phyloP scores from a whole-genome alignment of 306 rosid genomes.

The Dalbergia oliveri region DNA sequence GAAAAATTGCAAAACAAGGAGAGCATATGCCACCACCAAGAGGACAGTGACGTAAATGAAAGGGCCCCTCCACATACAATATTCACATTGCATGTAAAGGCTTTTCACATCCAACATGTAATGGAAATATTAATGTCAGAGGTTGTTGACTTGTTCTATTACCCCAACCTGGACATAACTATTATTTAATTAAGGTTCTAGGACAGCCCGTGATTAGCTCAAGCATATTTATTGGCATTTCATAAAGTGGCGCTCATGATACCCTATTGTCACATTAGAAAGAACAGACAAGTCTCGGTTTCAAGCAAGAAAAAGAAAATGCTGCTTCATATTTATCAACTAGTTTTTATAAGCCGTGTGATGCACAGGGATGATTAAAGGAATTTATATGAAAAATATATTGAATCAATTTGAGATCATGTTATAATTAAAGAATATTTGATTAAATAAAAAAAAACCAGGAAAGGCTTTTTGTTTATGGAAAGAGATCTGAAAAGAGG shows the following conservation, averaged over 20 bases:
- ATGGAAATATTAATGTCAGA: conserved; percentile 50
- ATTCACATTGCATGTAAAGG: conserved; percentile 67
- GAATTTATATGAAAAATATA: no score
- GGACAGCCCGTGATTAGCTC: conserved; percentile 75
- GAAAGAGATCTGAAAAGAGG: no score
- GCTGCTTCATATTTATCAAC: background rate
- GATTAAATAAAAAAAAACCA: no score
- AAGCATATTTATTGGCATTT: conserved; percentile 55
- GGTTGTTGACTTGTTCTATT: conserved; percentile 61
- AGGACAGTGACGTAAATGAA: conserved; percentile 53
- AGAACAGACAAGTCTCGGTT: conserved; percentile 44
- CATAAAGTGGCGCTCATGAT: conserved; percentile 54
- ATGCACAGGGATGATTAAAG: no score
- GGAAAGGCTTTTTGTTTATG: no score
- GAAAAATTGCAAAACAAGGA: conserved; percentile 45
- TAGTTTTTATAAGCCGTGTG: no score
- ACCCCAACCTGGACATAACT: conserved; percentile 53
- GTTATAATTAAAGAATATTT: no score
- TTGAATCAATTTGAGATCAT: no score
- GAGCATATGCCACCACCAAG: conserved; percentile 49
- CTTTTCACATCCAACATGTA: conserved; percentile 57
- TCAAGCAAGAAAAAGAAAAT: conserved; percentile 28
- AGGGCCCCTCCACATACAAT: conserved; percentile 57
- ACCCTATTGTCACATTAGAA: conserved; percentile 49
- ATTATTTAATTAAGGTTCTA: conserved; percentile 58